Base-by-base conservation (phyloP, 1,139 yeast genomes). In the Lodderomyces elongisporus region DNA sequence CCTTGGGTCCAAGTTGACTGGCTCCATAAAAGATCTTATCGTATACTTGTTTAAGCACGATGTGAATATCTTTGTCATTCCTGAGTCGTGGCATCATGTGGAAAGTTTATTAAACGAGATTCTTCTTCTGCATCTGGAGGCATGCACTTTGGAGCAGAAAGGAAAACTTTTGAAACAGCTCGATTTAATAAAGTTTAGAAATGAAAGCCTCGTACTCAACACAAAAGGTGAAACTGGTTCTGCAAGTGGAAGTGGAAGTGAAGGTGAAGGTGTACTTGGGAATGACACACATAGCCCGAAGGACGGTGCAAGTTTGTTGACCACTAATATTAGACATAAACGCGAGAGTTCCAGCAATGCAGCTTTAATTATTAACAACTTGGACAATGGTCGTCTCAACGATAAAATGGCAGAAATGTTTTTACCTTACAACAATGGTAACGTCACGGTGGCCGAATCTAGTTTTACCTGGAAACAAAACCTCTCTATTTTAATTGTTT, bases 21-120 rank as follows among this genome's bases (percentile, higher is more conserved):
- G 34, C 1, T 49, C 52, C 31, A 56, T 67, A 4, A 44, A 62
- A 1, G 54, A 55, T n/a, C 52, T 55, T 9, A 62, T 78, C 2
- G 53, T 59, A 12, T 66, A 64, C 40, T 57, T 81, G 14, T 85
- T 83, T 60, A 67, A 68, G 46, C 57, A 61, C 46, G 70, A 80
- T 66, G 46, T 78, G 51, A 88, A 84, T 46, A 71, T 80, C 4
- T 87, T 88, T 46, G 77, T 88, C n/a, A 68, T 85, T 25, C 94
- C 96, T 0, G 71, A 69, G 34, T 70, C 66, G 37, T 88, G 96
- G 96, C 64, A 70, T 10, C 51, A 70, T 5, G 58, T 84, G 32
- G 79, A 78, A 30, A 66, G 73, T 1, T 45, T 58, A 0, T 47
- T 69, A 15, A 52, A 48, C 33, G 51, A 51, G 14, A 72, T 76